phyloP scores from a whole-genome alignment of 2,329 filamentous ascomycete species.

The Xylariaceae sp. region DNA sequence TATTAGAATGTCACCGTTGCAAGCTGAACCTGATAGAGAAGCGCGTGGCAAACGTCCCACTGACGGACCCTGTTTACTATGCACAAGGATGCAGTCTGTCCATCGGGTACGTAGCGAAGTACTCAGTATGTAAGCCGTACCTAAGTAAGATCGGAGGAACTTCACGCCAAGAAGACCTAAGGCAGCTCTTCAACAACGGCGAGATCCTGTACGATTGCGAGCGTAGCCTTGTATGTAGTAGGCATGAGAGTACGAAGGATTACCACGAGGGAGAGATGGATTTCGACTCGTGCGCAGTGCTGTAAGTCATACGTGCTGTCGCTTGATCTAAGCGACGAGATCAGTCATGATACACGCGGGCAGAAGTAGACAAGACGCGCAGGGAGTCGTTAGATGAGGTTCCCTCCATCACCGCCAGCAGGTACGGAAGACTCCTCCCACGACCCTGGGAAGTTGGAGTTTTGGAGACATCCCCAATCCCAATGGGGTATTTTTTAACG shows the following conservation, averaged over 20 bases:
- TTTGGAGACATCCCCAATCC: constrained; percentile 8
- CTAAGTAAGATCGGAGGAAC: constrained; percentile 22
- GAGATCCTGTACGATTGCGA: not conserved
- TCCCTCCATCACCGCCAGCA: not conserved
- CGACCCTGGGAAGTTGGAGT: constrained; percentile 3
- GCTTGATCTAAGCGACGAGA: not conserved
- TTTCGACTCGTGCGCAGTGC: not conserved
- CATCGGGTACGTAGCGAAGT: not conserved
- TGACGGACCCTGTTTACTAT: constrained; percentile 4
- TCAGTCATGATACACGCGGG: not conserved
- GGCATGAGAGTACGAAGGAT: too few relatives aligned
- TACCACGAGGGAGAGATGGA: not conserved
- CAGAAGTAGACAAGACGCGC: too few relatives aligned
- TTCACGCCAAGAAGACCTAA: constrained; percentile 13
- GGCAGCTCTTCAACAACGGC: not conserved
- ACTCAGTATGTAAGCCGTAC: not conserved
- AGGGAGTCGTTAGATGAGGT: too few relatives aligned
- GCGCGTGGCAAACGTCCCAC: constrained; percentile 17
- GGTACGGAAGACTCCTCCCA: constrained; percentile 6
- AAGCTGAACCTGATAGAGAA: constrained; percentile 21
- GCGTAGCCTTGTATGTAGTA: not conserved
- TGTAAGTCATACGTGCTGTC: not conserved
- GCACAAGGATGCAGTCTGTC: constrained; percentile 7
- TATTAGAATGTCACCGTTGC: constrained; percentile 20
- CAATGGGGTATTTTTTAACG: constrained; percentile 19